Evolutionary conservation across 2,329 filamentous ascomycete species (phyloP), one percentile per base, ranked within the genome.

Genomic region (Calonectria fujianensis): DNA sequence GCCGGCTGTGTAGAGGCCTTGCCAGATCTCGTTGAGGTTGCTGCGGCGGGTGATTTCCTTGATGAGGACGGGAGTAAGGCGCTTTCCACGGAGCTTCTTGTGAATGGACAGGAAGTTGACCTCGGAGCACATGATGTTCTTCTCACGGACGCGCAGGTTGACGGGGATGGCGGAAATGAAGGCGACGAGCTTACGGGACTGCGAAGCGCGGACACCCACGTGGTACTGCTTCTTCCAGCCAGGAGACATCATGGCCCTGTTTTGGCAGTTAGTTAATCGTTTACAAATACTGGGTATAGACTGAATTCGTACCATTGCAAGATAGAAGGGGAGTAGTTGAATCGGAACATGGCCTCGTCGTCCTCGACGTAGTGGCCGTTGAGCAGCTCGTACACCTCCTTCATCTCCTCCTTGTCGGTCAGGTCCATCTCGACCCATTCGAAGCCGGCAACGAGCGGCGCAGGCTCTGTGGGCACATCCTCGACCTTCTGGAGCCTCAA

Each of bases 51-150:
- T 99, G 80, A 99, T 95, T 85, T 99, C 97, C 86, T 98, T 98
- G 89, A 99, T 99, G 69, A 99, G 91, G 2, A 98, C 94, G 0
- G 97, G 97, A 0, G 97, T 93, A 54, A 99, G 92, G 69, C 97
- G 93, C 88, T 98, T 98, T 73, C 94, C 93, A 66, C 97, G 95
- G 39, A 99, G 92, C 87, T 98, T 98, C 90, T 98, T 98, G 90
- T 99, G 97, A 70, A 99, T 94, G 82, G 96, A 98, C 78, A 99
- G 93, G 87, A 98, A 99, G 88, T 99, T 99, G 86, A 99, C 97
- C 85, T 99, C 97, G 64, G 95, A 96, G 79, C 94, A 93, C 76
- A 93, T 91, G 74, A 99, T 87, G 72, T 91, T 87, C 74, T 94
- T 94, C 74, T 94, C 89, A 77, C 96, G 94, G 54, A 99, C 93